These are phyloP conservation scores for Jacaranda mimosifolia DNA, from an alignment of 257 asterid genomes.

Conservation along the genomic window DNA sequence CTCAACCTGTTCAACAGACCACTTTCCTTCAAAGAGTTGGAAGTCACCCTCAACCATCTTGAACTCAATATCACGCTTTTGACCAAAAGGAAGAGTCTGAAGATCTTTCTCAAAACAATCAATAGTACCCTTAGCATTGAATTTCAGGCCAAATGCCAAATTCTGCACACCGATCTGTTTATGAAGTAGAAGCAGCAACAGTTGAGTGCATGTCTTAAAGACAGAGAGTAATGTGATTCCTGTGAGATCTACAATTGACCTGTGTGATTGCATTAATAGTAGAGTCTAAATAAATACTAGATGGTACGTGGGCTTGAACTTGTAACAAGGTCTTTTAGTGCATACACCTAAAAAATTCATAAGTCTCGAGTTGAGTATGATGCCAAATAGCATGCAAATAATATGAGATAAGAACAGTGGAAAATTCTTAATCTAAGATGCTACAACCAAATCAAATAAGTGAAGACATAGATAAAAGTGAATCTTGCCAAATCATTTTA, in stretches of 20 bases:
- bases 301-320: not conserved
- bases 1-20: constrained; percentile 85
- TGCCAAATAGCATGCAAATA: too few relatives aligned
- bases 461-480: not conserved
- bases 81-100: constrained; percentile 59
- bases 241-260: not conserved
- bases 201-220: constrained; percentile 20
- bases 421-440: too few relatives aligned
- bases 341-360: constrained; percentile 1
- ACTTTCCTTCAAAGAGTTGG: constrained; percentile 75
- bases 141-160: constrained; percentile 80
- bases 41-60: constrained; percentile 94
- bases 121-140: constrained; percentile 78
- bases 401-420: too few relatives aligned
- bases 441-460: too few relatives aligned
- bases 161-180: constrained; percentile 82
- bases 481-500: constrained; percentile 1
- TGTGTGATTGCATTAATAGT: not conserved
- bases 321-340: not conserved
- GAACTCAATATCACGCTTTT: constrained; percentile 82
- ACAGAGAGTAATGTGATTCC: not conserved
- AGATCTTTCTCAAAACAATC: constrained; percentile 86
- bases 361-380: too few relatives aligned
- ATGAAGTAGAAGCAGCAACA: constrained; percentile 31
- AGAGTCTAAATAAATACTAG: not conserved